These are phyloP conservation scores for Penicillium odoratum DNA, from an alignment of 495 filamentous ascomycete species.

Conservation along the genomic window DNA sequence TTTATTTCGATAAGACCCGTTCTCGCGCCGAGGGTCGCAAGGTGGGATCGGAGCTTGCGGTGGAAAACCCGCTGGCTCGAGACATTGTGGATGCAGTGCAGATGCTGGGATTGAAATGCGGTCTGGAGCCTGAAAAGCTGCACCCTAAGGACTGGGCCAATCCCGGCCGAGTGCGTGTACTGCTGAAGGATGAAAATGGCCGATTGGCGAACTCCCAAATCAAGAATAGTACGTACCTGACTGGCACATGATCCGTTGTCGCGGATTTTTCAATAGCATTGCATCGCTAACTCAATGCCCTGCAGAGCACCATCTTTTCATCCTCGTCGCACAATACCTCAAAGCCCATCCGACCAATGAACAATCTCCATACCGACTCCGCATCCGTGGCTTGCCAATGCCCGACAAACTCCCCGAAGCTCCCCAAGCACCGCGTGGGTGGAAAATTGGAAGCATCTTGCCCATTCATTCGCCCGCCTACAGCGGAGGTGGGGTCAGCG, in stretches of 20 bases:
- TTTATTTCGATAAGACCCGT: conserved; percentile 86
- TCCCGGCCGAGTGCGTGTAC: conserved; percentile 82
- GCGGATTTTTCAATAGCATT: background rate
- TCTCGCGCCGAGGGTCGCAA: conserved; percentile 76
- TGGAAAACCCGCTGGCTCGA: conserved; percentile 81
- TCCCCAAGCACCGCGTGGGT: conserved; percentile 81
- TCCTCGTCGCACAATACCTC: conserved; percentile 72
- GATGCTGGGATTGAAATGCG: conserved; percentile 66
- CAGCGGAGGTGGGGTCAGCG: conserved; percentile 90
- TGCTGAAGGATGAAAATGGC: conserved; percentile 62
- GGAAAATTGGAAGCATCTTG: conserved; percentile 83
- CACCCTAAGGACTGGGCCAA: conserved; percentile 99
- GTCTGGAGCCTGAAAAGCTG: conserved; percentile 86
- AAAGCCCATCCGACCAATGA: conserved; percentile 70
- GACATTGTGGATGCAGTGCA: conserved; percentile 86
- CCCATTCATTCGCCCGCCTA: conserved; percentile 86
- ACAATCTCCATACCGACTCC: conserved; percentile 64
- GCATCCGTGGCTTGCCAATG: conserved; percentile 65
- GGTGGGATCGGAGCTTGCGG: conserved; percentile 68
- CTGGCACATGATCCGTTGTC: background rate
- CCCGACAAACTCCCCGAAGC: conserved; percentile 64
- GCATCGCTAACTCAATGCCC: background rate
- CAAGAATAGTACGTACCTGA: conserved; percentile 69
- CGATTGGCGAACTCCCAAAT: conserved; percentile 50
- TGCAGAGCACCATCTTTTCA: conserved; percentile 80